Conservation (phyloP, 257 asterid species). For the Fraxinus anomala region DNA sequence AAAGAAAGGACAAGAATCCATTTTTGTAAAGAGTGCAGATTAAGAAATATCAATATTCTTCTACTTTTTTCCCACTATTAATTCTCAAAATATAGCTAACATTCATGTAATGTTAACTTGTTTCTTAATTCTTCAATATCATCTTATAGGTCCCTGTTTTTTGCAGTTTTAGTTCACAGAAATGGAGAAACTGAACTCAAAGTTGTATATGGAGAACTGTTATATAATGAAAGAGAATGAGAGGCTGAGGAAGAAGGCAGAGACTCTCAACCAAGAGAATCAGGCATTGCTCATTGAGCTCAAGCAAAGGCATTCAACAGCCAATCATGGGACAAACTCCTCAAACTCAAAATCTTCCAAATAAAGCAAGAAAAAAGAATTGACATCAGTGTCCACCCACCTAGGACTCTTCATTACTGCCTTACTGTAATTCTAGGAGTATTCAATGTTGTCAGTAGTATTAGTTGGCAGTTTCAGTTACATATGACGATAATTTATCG, state of each 20-base stretch:
- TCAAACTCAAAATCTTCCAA: background rate
- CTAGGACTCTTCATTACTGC: background rate
- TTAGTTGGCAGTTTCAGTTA: background rate
- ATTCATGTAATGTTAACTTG: background rate
- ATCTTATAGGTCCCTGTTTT: background rate
- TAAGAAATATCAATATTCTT: constrained; percentile 1
- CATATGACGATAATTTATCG: background rate
- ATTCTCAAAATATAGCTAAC: background rate
- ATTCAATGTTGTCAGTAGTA: background rate
- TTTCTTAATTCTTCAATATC: background rate
- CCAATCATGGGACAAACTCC: background rate
- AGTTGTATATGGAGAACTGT: constrained; percentile 31
- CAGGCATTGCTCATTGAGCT: constrained; percentile 31
- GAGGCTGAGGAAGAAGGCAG: constrained; percentile 35
- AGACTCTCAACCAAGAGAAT: constrained; percentile 33
- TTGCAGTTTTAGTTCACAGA: background rate
- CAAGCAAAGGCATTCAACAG: constrained; percentile 22
- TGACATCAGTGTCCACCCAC: background rate
- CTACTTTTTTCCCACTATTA: background rate
- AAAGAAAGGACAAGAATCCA: background rate
- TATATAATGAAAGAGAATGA: constrained; percentile 32
- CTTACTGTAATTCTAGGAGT: background rate
- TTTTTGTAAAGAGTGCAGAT: background rate
- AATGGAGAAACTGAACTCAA: constrained; percentile 32
- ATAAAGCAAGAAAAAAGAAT: background rate